Evolutionary conservation across 495 filamentous ascomycete species (phyloP).

Genomic region (Schizothecium vesticola): DNA sequence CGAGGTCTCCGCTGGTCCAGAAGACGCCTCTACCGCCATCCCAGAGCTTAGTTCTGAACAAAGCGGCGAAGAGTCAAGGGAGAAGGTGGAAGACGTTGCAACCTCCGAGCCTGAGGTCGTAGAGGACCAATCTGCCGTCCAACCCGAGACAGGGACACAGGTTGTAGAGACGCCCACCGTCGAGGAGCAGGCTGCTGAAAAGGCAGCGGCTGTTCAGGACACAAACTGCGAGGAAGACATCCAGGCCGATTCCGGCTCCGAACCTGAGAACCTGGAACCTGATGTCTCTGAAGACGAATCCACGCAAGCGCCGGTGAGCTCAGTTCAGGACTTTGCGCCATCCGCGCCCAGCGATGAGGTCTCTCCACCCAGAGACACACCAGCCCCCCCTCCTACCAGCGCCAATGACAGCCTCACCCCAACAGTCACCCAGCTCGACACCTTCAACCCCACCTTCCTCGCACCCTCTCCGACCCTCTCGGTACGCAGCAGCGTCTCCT

Average conservation of each 20-base stretch:
- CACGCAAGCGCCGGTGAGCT: background rate
- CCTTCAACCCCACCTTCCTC: background rate
- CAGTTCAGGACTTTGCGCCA: conserved; percentile 7
- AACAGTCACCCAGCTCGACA: background rate
- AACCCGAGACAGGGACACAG: background rate
- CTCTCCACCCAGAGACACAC: background rate
- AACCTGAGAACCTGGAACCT: background rate
- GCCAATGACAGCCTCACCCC: background rate
- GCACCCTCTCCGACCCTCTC: background rate
- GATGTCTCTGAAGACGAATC: background rate
- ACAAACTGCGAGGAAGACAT: background rate
- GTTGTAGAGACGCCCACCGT: background rate
- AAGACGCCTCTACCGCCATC: too few species aligned
- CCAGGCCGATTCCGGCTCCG: conserved; percentile 2
- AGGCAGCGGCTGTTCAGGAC: background rate
- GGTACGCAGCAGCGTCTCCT: background rate
- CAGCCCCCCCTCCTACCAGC: background rate
- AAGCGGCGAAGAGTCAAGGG: too few species aligned
- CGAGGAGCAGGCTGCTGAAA: background rate
- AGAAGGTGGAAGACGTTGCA: background rate
- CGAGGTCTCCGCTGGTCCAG: too few species aligned
- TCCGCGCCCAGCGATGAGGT: background rate
- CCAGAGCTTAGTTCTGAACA: too few species aligned
- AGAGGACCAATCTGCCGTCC: background rate
- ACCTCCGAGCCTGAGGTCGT: background rate